A percentile compares a stretch with the other conserved stretches of the same genome.
These are phyloP conservation scores for Hypoxylon subgilvum DNA, from an alignment of 495 filamentous ascomycete genomes.

Conservation along the genomic window DNA sequence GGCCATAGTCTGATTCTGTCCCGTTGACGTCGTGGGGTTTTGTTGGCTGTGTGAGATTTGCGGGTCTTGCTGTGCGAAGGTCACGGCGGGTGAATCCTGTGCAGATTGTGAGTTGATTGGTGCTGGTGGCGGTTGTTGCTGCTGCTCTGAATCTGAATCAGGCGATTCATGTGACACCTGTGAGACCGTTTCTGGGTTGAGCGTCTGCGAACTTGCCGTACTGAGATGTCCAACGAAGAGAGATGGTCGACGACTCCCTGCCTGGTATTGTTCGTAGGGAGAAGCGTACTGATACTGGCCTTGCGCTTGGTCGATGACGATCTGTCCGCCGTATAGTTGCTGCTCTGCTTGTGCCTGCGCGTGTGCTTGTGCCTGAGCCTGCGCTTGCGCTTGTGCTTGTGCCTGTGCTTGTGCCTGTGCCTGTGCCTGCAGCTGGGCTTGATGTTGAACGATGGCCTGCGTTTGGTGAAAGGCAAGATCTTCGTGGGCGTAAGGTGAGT, in stretches of 20 bases:
- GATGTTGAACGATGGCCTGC: conserved; percentile 46
- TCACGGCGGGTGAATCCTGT: conserved; percentile 47
- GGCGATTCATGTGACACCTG: conserved; percentile 69
- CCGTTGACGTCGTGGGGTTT: conserved; percentile 34
- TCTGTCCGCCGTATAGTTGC: conserved; percentile 44
- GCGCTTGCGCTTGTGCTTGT: conserved; percentile 22
- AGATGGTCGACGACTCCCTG: conserved; percentile 36
- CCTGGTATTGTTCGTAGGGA: conserved; percentile 48
- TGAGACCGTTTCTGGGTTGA: conserved; percentile 60
- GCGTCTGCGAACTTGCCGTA: conserved; percentile 47
- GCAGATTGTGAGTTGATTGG: conserved; percentile 49
- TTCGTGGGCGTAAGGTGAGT: conserved; percentile 50
- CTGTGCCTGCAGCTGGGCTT: conserved; percentile 46
- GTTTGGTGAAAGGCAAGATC: conserved; percentile 50
- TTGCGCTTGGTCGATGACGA: conserved; percentile 41
- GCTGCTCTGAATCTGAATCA: conserved; percentile 52
- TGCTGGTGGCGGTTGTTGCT: conserved; percentile 19
- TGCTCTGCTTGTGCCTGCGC: conserved; percentile 39
- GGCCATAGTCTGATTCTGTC: conserved; percentile 51
- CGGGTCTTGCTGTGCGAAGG: conserved; percentile 44
- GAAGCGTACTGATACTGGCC: conserved; percentile 44
- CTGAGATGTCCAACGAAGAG: conserved; percentile 46
- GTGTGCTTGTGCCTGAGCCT: conserved; percentile 35
- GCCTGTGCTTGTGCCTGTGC: conserved; percentile 33
- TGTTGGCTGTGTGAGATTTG: conserved; percentile 48